Conservation (phyloP, 495 filamentous ascomycete genomes). For the Jackrogersella minutella region DNA sequence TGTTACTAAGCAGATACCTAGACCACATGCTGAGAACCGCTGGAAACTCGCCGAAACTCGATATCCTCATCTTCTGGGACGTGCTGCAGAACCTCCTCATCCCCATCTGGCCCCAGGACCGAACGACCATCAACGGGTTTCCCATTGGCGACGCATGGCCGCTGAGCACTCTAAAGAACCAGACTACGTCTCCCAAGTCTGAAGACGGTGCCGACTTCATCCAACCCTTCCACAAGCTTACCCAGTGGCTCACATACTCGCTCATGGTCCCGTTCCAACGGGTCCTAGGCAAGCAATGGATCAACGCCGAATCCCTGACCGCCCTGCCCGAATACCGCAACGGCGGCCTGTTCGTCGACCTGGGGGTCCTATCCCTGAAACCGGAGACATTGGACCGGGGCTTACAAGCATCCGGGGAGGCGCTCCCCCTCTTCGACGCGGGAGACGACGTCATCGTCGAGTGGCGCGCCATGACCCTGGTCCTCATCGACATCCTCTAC, state of each 20-base stretch:
- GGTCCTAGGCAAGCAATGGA: constrained; percentile 76
- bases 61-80: constrained; percentile 86
- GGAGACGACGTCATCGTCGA: constrained; percentile 83
- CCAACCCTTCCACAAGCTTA: constrained; percentile 91
- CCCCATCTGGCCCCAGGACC: constrained; percentile 85
- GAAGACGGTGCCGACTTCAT: constrained; percentile 78
- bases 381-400: constrained; percentile 50
- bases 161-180: constrained; percentile 43
- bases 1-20: constrained; percentile 43
- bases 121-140: constrained; percentile 85
- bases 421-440: constrained; percentile 45
- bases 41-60: constrained; percentile 82
- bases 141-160: constrained; percentile 94
- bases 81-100: constrained; percentile 86
- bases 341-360: constrained; percentile 82
- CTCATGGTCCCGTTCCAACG: constrained; percentile 87
- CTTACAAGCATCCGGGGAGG: not conserved
- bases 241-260: constrained; percentile 88
- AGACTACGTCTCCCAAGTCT: constrained; percentile 50
- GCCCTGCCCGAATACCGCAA: constrained; percentile 88
- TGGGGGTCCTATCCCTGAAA: constrained; percentile 78
- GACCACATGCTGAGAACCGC: constrained; percentile 88
- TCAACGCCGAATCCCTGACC: constrained; percentile 77
- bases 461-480: constrained; percentile 82
- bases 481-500: constrained; percentile 69